Percentiles rank a stretch among this genome's conserved stretches.
These are phyloP conservation scores for Eimeria tenella DNA, from an alignment of 169 alveolate genomes.

Conservation along the genomic window DNA sequence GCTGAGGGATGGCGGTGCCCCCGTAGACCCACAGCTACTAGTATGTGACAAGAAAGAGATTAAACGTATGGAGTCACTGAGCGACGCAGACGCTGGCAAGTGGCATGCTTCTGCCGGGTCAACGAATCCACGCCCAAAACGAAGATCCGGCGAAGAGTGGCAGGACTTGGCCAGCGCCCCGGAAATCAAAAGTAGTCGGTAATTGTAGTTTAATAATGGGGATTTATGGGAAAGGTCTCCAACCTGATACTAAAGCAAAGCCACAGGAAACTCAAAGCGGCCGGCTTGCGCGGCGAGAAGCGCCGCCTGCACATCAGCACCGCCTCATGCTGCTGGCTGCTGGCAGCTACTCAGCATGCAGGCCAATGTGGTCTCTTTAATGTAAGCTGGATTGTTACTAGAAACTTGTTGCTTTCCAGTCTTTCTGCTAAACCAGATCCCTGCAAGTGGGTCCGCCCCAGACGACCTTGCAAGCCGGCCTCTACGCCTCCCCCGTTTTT, in stretches of 20 bases:
- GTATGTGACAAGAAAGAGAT: slow-evolving; percentile 70
- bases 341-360: slow-evolving; percentile 76
- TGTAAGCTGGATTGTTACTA: background rate
- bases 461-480: slow-evolving; percentile 60
- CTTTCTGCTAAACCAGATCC: background rate
- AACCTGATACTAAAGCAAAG: slow-evolving; percentile 57
- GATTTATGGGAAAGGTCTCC: slow-evolving; percentile 59
- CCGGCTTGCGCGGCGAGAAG: slow-evolving; percentile 78
- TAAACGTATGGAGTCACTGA: slow-evolving; percentile 72
- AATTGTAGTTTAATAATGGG: slow-evolving; percentile 60
- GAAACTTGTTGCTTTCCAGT: slow-evolving; percentile 4
- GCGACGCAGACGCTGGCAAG: slow-evolving; percentile 71
- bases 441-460: background rate
- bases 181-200: slow-evolving; percentile 70
- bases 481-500: background rate
- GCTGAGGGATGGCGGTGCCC: slow-evolving; percentile 72
- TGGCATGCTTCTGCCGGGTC: slow-evolving; percentile 78
- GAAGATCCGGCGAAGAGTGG: slow-evolving; percentile 70
- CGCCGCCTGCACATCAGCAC: slow-evolving; percentile 80
- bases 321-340: slow-evolving; percentile 78
- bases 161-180: slow-evolving; percentile 70
- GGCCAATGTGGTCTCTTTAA: background rate
- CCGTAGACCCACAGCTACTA: slow-evolving; percentile 67
- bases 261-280: slow-evolving; percentile 71
- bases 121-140: slow-evolving; percentile 74